A percentile compares a stretch with the other conserved stretches of the same genome.
These are phyloP conservation scores for Linnemannia elongata DNA, from an alignment of 192 early-diverging fungal species.

Conservation along the genomic window DNA sequence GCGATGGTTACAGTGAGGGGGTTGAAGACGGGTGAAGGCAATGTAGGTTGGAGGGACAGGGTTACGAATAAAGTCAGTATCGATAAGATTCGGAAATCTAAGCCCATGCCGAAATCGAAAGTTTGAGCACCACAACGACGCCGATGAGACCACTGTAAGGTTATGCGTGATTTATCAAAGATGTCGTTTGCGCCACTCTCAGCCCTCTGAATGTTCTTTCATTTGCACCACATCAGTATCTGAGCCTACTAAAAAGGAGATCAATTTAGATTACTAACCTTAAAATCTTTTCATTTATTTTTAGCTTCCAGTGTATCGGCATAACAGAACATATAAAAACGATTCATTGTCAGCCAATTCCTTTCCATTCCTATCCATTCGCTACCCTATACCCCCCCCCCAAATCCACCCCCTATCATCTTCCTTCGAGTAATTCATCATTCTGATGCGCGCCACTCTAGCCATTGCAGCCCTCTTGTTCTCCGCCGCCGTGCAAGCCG, in stretches of 20 bases:
- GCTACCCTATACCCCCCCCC: constrained; percentile 16
- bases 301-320: not conserved
- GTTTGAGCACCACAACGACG: constrained; percentile 7
- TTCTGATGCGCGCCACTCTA: constrained; percentile 9
- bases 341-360: constrained; percentile 18
- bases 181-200: not conserved
- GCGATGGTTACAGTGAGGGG: too few relatives aligned
- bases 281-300: not conserved
- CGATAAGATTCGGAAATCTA: not conserved
- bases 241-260: not conserved
- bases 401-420: constrained; percentile 3
- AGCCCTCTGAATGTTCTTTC: not conserved
- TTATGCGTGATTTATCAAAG: not conserved
- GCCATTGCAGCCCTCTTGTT: constrained; percentile 25
- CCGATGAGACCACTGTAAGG: not conserved
- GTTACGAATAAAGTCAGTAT: too few relatives aligned
- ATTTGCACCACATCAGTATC: not conserved
- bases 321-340: constrained; percentile 17
- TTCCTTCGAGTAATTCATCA: constrained; percentile 10
- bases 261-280: constrained; percentile 5
- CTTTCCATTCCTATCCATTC: constrained; percentile 1
- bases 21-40: too few relatives aligned
- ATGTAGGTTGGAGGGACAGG: too few relatives aligned
- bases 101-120: not conserved
- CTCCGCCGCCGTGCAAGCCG: constrained; percentile 18